Conservation (phyloP, 805 yeast species). For the Hanseniaspora taiwanica region DNA sequence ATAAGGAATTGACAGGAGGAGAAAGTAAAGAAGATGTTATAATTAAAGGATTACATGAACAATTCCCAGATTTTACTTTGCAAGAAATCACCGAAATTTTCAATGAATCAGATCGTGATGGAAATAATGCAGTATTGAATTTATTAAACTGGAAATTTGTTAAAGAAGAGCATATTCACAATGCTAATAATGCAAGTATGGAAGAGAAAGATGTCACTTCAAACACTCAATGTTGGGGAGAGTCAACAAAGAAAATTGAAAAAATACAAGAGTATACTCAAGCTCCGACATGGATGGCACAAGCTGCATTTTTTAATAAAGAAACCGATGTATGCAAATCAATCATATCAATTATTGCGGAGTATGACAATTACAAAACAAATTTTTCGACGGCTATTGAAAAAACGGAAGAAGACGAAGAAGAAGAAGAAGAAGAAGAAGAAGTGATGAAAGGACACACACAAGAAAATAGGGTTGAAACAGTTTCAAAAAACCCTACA, state of each 20-base stretch:
- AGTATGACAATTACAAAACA: conserved; percentile 10
- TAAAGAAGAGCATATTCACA: conserved; percentile 3
- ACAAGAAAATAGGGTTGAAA: too few relatives aligned
- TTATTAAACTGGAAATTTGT: conserved; percentile 12
- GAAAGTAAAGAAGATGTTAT: too few relatives aligned
- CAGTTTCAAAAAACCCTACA: too few relatives aligned
- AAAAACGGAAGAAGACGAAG: conserved; percentile 10
- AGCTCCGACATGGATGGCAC: neutral
- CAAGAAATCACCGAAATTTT: neutral
- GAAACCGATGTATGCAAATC: neutral
- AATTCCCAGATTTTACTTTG: neutral
- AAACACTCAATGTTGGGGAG: conserved; percentile 10
- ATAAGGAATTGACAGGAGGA: too few relatives aligned
- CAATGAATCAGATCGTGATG: neutral
- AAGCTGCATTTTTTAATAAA: conserved; percentile 9
- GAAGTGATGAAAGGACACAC: too few relatives aligned
- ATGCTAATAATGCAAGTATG: too few relatives aligned
- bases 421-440: conserved; percentile 19
- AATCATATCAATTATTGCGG: conserved; percentile 8
- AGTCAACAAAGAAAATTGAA: conserved; percentile 1
- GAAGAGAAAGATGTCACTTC: too few relatives aligned
- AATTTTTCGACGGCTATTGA: conserved; percentile 14
- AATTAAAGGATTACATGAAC: neutral
- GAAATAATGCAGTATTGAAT: conserved; percentile 8
- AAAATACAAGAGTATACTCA: neutral